Conservation (phyloP, 2,329 filamentous ascomycete genomes). For the Aquanectria penicillioides region DNA sequence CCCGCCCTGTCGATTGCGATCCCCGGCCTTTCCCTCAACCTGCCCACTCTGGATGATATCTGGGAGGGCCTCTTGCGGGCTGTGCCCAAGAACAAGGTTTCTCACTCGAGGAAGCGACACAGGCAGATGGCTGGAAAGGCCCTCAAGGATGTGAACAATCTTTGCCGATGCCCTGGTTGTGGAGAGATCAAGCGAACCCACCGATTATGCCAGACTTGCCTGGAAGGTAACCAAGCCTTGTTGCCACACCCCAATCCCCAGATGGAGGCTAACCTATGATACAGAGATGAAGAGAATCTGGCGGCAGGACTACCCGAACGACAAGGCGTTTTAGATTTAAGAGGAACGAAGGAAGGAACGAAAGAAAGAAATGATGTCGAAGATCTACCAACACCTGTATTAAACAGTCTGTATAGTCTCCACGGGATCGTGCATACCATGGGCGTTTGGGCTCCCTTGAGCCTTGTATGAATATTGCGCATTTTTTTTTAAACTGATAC, state of each 20-base stretch:
- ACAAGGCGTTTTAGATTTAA: conserved; percentile 44
- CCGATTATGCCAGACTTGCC: conserved; percentile 86
- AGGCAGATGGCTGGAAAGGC: conserved; percentile 96
- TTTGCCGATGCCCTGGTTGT: conserved; percentile 91
- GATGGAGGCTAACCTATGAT: conserved; percentile 18
- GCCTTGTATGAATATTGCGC: conserved; percentile 44
- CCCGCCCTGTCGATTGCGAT: conserved; percentile 66
- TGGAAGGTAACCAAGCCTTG: conserved; percentile 71
- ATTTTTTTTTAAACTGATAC: no score
- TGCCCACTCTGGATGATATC: conserved; percentile 75
- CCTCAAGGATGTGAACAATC: conserved; percentile 85
- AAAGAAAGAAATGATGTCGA: conserved; percentile 23
- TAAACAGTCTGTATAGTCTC: conserved; percentile 46
- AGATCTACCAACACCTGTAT: conserved; percentile 40
- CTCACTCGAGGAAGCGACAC: conserved; percentile 92
- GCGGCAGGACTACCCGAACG: conserved; percentile 50
- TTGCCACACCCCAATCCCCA: background rate
- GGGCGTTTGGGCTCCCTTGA: conserved; percentile 46
- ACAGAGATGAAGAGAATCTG: conserved; percentile 59
- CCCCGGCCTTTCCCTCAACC: conserved; percentile 66
- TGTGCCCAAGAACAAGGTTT: conserved; percentile 98
- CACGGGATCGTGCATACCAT: conserved; percentile 45
- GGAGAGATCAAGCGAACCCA: conserved; percentile 90
- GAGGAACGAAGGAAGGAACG: no score
- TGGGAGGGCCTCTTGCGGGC: conserved; percentile 94